phyloP scores from a whole-genome alignment of 106 monocot genomes.

The Chionographis japonica region DNA sequence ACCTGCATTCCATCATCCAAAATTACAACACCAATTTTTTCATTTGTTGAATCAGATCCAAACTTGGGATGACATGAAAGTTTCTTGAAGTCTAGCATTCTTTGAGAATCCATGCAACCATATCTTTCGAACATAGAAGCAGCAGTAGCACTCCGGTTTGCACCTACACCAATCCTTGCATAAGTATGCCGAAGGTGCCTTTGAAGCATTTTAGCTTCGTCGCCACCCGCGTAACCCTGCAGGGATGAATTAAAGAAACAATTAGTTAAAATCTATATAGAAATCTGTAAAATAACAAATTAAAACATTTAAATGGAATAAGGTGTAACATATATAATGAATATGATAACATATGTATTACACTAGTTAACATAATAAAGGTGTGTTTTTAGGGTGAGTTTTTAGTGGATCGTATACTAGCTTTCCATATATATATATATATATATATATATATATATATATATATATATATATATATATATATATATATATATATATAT shows the following conservation, averaged over 20 bases:
- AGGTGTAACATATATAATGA: too few species aligned
- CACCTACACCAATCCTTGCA: slow-evolving; percentile 65
- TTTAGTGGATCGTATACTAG: too few species aligned
- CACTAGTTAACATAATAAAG: too few species aligned
- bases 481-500: too few species aligned
- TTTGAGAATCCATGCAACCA: slow-evolving; percentile 34
- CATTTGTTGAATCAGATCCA: slow-evolving; percentile 6
- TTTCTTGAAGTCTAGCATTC: background rate
- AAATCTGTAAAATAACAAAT: background rate
- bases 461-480: too few species aligned
- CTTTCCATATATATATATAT: too few species aligned
- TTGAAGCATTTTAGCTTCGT: slow-evolving; percentile 73
- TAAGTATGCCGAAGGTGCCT: slow-evolving; percentile 56
- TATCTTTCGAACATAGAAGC: slow-evolving; percentile 40
- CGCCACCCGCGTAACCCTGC: slow-evolving; percentile 88
- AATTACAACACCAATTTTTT: slow-evolving; percentile 56
- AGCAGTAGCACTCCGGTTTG: slow-evolving; percentile 56
- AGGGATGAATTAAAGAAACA: background rate
- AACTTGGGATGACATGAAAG: slow-evolving; percentile 11
- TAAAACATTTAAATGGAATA: slow-evolving; percentile 1
- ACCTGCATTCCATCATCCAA: slow-evolving; percentile 99
- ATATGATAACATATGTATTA: too few species aligned
- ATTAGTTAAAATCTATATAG: too few species aligned
- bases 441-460: too few species aligned
- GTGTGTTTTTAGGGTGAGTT: too few species aligned